Conservation (phyloP, 2,329 filamentous ascomycete species). For the Cercospora citrullina region DNA sequence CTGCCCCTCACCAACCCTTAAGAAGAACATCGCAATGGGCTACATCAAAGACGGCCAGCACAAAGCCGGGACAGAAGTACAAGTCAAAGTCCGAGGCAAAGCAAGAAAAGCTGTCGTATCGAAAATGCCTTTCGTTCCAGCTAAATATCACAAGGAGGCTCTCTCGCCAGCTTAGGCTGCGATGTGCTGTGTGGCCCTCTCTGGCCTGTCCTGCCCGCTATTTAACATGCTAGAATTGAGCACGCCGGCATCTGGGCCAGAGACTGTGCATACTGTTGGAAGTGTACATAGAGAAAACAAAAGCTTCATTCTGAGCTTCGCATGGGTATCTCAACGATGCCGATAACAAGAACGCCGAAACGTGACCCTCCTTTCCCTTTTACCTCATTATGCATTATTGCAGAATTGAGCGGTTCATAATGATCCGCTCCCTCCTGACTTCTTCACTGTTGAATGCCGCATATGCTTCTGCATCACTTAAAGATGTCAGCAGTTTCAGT, state of each 20-base stretch:
- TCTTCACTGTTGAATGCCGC: not conserved
- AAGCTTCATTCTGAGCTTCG: not conserved
- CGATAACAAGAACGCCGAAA: not conserved
- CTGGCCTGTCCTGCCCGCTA: not conserved
- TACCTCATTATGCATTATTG: conserved; percentile 3
- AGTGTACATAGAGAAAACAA: conserved; percentile 7
- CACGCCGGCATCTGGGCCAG: not conserved
- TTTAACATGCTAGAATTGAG: not conserved
- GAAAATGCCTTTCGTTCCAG: conserved; percentile 86
- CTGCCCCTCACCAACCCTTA: conserved; percentile 80
- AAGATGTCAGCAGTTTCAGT: not conserved
- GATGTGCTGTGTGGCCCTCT: not conserved
- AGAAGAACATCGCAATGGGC: conserved; percentile 94
- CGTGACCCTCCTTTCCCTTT: not conserved
- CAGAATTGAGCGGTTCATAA: not conserved
- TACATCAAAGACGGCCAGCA: conserved; percentile 80
- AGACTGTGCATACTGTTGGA: not conserved
- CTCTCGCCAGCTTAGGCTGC: conserved; percentile 15
- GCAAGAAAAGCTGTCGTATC: conserved; percentile 71
- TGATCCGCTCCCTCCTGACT: not conserved
- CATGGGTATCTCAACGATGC: conserved; percentile 9
- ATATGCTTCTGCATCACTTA: not conserved
- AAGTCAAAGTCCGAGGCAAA: conserved; percentile 75
- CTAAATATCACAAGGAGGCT: conserved; percentile 66
- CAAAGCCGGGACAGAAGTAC: conserved; percentile 79